Evolutionary conservation across 1,284 basidiomycete species (phyloP).

Genomic region (Marasmius sp.): DNA sequence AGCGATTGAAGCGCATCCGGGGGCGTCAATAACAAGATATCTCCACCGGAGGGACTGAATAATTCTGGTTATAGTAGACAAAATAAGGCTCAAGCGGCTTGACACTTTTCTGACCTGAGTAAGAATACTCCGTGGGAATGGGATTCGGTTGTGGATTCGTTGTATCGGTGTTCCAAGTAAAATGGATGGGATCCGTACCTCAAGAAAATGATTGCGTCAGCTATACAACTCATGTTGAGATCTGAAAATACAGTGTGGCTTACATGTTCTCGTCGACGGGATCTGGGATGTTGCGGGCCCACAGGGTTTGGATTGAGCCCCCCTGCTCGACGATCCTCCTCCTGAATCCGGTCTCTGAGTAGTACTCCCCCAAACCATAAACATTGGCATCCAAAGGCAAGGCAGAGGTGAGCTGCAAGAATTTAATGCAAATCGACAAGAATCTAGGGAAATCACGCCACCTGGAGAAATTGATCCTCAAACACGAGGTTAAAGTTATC

Average conservation of each 20-base stretch:
- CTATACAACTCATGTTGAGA: background rate
- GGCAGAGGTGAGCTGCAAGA: conserved; percentile 56
- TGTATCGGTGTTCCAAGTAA: conserved; percentile 66
- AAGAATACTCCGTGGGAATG: conserved; percentile 71
- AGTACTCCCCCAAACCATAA: conserved; percentile 77
- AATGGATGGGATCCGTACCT: conserved; percentile 73
- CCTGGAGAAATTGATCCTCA: conserved; percentile 56
- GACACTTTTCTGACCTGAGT: conserved; percentile 41
- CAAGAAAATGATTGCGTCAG: background rate
- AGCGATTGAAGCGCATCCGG: conserved; percentile 48
- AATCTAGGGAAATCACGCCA: conserved; percentile 5
- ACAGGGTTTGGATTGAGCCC: conserved; percentile 69
- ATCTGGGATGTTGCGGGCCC: conserved; percentile 63
- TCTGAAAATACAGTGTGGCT: conserved; percentile 16
- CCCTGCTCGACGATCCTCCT: conserved; percentile 56
- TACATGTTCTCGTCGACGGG: conserved; percentile 64
- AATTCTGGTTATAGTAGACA: background rate
- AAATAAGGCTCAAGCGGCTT: background rate
- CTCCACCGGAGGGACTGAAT: conserved; percentile 55
- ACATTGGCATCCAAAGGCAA: conserved; percentile 68
- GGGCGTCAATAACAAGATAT: conserved; percentile 63
- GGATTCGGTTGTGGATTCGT: conserved; percentile 45
- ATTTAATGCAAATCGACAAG: background rate
- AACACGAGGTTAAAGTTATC: conserved; percentile 70
- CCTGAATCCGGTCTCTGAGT: conserved; percentile 67